Conservation (phyloP, 345 rosid genomes). For the Rhizophora mangle region DNA sequence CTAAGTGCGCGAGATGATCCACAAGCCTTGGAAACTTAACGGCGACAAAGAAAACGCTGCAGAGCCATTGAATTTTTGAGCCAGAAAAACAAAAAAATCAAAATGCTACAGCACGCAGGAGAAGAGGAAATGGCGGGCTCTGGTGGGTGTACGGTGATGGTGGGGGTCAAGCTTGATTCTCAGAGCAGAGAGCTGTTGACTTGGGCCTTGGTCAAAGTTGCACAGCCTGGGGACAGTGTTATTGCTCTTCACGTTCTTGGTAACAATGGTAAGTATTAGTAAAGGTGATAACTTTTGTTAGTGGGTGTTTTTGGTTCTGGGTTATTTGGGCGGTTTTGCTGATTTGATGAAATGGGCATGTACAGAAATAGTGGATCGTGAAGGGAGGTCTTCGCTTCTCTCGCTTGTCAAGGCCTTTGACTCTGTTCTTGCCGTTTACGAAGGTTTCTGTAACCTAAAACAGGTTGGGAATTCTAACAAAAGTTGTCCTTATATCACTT, state of each 20-base stretch:
- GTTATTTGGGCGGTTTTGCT: slow-evolving; percentile 6
- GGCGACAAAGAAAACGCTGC: not conserved
- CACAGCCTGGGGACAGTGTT: slow-evolving; percentile 29
- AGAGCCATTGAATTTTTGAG: not conserved
- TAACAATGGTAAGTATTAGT: slow-evolving; percentile 21
- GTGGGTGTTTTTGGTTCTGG: not conserved
- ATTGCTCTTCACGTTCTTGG: slow-evolving; percentile 32
- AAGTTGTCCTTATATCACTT: not conserved
- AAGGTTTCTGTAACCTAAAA: slow-evolving; percentile 36
- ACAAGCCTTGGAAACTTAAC: slow-evolving; percentile 19
- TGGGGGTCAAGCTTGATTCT: slow-evolving; percentile 29
- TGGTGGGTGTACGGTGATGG: slow-evolving; percentile 34
- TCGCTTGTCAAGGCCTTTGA: slow-evolving; percentile 35
- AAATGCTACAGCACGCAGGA: slow-evolving; percentile 35
- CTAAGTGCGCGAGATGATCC: slow-evolving; percentile 32
- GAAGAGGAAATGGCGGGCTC: slow-evolving; percentile 27
- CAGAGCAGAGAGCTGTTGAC: slow-evolving; percentile 32
- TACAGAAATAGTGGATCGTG: slow-evolving; percentile 28
- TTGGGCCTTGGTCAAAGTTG: slow-evolving; percentile 37
- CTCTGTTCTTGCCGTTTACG: slow-evolving; percentile 36
- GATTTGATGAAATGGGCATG: slow-evolving; percentile 16
- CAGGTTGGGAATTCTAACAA: slow-evolving; percentile 25
- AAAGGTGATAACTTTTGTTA: not conserved
- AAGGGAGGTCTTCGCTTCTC: slow-evolving; percentile 30
- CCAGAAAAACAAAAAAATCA: slow-evolving; percentile 15